phyloP scores from a whole-genome alignment of 1,139 yeast species.

The Saccharomyces hybrid region DNA sequence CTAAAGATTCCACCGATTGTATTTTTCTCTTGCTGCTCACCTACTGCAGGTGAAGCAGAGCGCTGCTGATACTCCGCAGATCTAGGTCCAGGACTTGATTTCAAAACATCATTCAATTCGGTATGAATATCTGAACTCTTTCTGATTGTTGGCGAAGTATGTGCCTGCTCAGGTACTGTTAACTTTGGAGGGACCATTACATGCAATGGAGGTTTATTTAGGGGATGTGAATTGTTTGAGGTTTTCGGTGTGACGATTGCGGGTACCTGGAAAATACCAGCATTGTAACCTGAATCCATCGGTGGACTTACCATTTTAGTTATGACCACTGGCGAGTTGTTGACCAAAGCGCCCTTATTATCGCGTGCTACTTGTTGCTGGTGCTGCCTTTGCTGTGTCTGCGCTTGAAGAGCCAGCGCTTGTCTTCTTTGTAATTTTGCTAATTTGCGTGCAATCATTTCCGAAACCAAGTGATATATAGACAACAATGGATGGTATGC shows the following conservation, averaged over 20 bases:
- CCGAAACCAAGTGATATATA: conserved; percentile 77
- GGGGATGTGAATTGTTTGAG: background rate
- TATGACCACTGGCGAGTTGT: background rate
- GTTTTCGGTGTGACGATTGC: background rate
- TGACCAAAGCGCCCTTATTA: background rate
- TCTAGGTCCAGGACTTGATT: conserved; percentile 17
- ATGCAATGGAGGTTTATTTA: conserved; percentile 21
- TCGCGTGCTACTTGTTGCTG: conserved; percentile 11
- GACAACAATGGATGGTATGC: conserved; percentile 87
- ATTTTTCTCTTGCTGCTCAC: conserved; percentile 20
- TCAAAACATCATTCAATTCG: conserved; percentile 21
- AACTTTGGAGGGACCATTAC: conserved; percentile 34
- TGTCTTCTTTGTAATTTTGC: conserved; percentile 38
- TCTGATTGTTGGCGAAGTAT: conserved; percentile 42
- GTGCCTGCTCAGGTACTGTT: conserved; percentile 63
- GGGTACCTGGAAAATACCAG: background rate
- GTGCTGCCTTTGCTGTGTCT: conserved; percentile 16
- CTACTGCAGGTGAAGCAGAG: conserved; percentile 10
- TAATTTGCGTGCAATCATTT: conserved; percentile 65
- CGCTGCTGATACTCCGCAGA: conserved; percentile 15
- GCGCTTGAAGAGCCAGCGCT: conserved; percentile 12
- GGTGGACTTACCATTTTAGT: background rate
- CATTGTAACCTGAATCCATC: background rate
- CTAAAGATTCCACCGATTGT: conserved; percentile 32
- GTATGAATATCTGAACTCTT: conserved; percentile 20